These are phyloP conservation scores for Fragaria nilgerrensis DNA, from an alignment of 306 rosid species.

Conservation along the genomic window DNA sequence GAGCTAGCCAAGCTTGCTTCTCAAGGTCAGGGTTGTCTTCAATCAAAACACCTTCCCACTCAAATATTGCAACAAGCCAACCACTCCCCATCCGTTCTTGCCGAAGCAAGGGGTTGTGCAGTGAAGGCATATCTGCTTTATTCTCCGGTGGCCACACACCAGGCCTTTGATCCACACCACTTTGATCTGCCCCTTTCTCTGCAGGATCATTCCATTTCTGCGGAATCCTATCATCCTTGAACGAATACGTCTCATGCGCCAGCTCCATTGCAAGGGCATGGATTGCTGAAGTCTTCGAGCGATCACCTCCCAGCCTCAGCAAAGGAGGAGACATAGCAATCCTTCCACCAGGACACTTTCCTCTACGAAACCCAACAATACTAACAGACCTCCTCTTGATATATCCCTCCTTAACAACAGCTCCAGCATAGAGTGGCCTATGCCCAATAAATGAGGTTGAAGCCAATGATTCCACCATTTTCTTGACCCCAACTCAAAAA, in stretches of 20 bases:
- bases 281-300: constrained; percentile 35
- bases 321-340: constrained; percentile 41
- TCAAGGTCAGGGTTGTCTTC: constrained; percentile 81
- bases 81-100: constrained; percentile 98
- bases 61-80: constrained; percentile 95
- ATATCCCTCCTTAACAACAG: constrained; percentile 41
- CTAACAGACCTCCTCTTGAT: constrained; percentile 45
- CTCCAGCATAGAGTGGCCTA: constrained; percentile 58
- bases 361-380: constrained; percentile 31
- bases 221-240: constrained; percentile 62
- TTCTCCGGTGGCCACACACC: constrained; percentile 85
- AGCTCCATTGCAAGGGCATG: constrained; percentile 75
- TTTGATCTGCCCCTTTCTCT: constrained; percentile 51
- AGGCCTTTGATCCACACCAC: constrained; percentile 59
- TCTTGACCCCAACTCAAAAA: background rate
- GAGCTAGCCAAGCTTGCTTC: constrained; percentile 80
- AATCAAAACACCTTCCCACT: constrained; percentile 91
- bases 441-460: constrained; percentile 69
- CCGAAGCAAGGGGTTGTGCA: constrained; percentile 82
- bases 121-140: constrained; percentile 73
- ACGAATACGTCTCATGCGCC: constrained; percentile 70
- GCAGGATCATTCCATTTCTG: constrained; percentile 46
- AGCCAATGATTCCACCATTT: constrained; percentile 85
- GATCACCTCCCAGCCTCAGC: constrained; percentile 37
- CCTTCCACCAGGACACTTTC: constrained; percentile 52